Evolutionary conservation across 2,329 filamentous ascomycete genomes (phyloP).

Genomic region (Cordyceps javanica): DNA sequence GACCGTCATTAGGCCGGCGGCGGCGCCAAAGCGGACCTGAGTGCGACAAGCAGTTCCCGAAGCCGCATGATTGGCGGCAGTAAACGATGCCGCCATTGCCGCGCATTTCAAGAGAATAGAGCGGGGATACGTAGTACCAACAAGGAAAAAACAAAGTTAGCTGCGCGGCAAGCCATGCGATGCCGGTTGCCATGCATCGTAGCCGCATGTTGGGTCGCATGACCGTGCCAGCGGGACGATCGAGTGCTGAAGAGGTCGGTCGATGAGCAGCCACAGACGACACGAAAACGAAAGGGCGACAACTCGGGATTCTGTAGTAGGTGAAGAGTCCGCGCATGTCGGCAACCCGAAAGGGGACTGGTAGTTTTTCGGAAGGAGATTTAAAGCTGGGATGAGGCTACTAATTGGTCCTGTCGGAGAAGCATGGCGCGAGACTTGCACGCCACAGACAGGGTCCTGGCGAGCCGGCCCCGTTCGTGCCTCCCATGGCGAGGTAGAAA

Average conservation of each 20-base stretch:
- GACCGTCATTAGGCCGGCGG: neutral
- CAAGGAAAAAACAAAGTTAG: neutral
- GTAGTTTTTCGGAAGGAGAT: neutral
- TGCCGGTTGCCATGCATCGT: neutral
- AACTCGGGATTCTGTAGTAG: neutral
- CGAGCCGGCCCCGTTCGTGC: neutral
- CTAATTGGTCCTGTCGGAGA: neutral
- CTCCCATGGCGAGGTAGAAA: too few relatives aligned
- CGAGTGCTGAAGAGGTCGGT: neutral
- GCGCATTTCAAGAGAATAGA: neutral
- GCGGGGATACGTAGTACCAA: neutral
- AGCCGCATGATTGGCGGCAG: neutral
- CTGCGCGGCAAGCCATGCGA: neutral
- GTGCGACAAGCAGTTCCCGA: neutral
- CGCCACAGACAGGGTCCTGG: neutral
- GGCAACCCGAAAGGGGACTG: neutral
- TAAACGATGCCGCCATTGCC: neutral
- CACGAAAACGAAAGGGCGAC: neutral
- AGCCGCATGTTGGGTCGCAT: conserved; percentile 9
- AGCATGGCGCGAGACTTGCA: neutral
- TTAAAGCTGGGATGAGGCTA: neutral
- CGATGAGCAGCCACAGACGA: neutral
- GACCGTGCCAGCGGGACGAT: conserved; percentile 1
- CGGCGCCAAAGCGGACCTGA: neutral
- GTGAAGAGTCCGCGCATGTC: neutral